Evolutionary conservation across 805 yeast genomes (phyloP).

Genomic region (Sugiyamaella chiloensis): DNA sequence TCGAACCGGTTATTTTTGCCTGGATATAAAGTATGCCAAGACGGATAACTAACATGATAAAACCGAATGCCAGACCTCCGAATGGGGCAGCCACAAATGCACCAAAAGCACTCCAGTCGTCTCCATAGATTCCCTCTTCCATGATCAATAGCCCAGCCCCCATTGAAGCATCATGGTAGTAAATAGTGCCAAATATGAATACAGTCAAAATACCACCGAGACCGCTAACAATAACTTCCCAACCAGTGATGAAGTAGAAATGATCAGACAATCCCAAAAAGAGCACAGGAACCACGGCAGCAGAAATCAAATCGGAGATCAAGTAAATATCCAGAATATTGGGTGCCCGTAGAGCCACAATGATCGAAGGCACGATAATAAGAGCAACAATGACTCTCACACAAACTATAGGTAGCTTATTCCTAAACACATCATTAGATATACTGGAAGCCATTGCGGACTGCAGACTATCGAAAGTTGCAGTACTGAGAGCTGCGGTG

Average conservation of each 20-base stretch:
- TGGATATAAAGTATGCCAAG: constrained; percentile 26
- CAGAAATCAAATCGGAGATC: constrained; percentile 86
- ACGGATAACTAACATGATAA: constrained; percentile 43
- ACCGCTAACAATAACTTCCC: constrained; percentile 82
- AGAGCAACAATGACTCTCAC: constrained; percentile 68
- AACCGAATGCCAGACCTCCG: constrained; percentile 65
- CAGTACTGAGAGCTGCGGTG: constrained; percentile 69
- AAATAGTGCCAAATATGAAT: constrained; percentile 79
- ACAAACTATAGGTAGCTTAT: constrained; percentile 63
- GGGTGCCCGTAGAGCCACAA: constrained; percentile 79
- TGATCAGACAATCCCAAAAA: constrained; percentile 70
- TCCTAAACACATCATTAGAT: constrained; percentile 86
- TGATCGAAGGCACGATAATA: constrained; percentile 82
- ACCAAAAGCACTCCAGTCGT: constrained; percentile 93
- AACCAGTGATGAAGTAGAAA: constrained; percentile 69
- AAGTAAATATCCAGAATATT: constrained; percentile 82
- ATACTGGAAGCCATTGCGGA: constrained; percentile 85
- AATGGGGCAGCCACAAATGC: constrained; percentile 90
- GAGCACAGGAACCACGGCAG: constrained; percentile 80
- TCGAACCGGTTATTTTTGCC: constrained; percentile 37
- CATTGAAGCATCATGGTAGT: constrained; percentile 65
- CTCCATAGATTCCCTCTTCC: constrained; percentile 61
- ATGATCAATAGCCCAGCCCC: constrained; percentile 76
- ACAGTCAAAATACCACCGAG: constrained; percentile 77
- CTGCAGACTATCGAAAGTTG: constrained; percentile 85